These are phyloP conservation scores for Fusarium drepaniforme DNA, from an alignment of 2,329 filamentous ascomycete species.

Conservation along the genomic window DNA sequence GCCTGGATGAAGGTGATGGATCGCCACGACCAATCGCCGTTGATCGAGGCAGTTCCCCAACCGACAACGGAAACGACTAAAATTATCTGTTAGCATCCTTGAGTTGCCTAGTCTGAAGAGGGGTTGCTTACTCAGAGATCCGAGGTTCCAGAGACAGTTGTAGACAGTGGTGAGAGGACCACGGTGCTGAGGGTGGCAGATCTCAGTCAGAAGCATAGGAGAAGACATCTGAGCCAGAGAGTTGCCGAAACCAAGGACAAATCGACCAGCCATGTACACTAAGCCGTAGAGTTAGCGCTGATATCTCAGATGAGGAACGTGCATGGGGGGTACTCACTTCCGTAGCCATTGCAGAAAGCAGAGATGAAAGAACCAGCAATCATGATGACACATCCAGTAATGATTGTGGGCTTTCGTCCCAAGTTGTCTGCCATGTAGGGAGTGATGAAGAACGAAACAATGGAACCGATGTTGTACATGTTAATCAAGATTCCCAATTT, in stretches of 20 bases:
- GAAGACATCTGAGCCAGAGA: constrained; percentile 73
- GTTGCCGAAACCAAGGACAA: constrained; percentile 73
- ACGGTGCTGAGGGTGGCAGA: constrained; percentile 77
- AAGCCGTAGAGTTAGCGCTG: not conserved
- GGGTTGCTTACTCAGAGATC: constrained; percentile 53
- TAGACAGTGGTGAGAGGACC: constrained; percentile 74
- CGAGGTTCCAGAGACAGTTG: constrained; percentile 76
- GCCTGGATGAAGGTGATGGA: constrained; percentile 75
- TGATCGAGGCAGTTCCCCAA: constrained; percentile 71
- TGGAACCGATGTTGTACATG: constrained; percentile 65
- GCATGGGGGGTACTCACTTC: constrained; percentile 49
- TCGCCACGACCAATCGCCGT: constrained; percentile 75
- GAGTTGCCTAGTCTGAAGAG: fast-evolving
- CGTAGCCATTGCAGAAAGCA: constrained; percentile 57
- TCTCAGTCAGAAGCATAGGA: constrained; percentile 73
- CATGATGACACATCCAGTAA: constrained; percentile 60
- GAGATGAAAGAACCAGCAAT: constrained; percentile 57
- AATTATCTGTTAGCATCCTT: not conserved
- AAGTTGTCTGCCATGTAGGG: constrained; percentile 59
- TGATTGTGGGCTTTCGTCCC: constrained; percentile 59
- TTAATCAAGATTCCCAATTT: constrained; percentile 63
- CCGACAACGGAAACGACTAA: constrained; percentile 70
- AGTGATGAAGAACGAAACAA: constrained; percentile 59
- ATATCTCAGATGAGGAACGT: not conserved
- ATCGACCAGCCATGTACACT: constrained; percentile 56